Evolutionary conservation across 2,329 filamentous ascomycete genomes (phyloP).

Genomic region (Xenoacremonium recifei): DNA sequence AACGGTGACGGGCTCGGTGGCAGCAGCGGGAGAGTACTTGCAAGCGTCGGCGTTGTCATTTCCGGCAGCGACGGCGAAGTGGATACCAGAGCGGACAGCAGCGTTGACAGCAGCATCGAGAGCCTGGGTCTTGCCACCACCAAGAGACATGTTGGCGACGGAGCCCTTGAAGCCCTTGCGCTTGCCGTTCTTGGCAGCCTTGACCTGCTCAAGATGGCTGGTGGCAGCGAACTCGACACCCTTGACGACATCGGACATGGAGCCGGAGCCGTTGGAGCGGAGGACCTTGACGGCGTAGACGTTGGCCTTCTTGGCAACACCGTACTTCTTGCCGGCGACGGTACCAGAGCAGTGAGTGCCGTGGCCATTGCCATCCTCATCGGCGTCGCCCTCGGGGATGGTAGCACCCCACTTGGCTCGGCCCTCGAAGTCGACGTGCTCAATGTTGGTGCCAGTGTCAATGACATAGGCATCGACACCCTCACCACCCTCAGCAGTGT

Average conservation of each 20-base stretch:
- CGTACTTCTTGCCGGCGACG: conserved; percentile 96
- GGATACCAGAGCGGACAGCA: conserved; percentile 84
- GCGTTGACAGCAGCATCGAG: conserved; percentile 93
- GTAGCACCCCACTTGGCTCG: conserved; percentile 97
- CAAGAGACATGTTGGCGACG: conserved; percentile 98
- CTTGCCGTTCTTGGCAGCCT: conserved; percentile 80
- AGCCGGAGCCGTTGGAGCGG: conserved; percentile 92
- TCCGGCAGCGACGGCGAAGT: conserved; percentile 97
- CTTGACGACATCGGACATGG: conserved; percentile 98
- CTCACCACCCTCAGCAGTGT: conserved; percentile 84
- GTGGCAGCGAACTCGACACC: conserved; percentile 93
- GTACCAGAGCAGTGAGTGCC: conserved; percentile 99
- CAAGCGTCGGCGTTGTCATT: conserved; percentile 99
- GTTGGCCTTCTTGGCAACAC: conserved; percentile 98
- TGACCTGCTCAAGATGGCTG: conserved; percentile 72
- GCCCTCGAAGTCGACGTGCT: conserved; percentile 96
- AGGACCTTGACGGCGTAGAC: conserved; percentile 98
- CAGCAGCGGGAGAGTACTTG: conserved; percentile 97
- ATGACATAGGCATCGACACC: conserved; percentile 99
- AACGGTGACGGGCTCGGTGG: conserved; percentile 89
- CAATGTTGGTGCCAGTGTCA: conserved; percentile 90
- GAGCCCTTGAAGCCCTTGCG: conserved; percentile 98
- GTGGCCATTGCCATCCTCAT: conserved; percentile 95
- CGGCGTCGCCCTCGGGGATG: conserved; percentile 79
- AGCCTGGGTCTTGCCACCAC: conserved; percentile 91